phyloP scores from a whole-genome alignment of 1,139 yeast species.

The Hemisphaericaspora xylanilytica region DNA sequence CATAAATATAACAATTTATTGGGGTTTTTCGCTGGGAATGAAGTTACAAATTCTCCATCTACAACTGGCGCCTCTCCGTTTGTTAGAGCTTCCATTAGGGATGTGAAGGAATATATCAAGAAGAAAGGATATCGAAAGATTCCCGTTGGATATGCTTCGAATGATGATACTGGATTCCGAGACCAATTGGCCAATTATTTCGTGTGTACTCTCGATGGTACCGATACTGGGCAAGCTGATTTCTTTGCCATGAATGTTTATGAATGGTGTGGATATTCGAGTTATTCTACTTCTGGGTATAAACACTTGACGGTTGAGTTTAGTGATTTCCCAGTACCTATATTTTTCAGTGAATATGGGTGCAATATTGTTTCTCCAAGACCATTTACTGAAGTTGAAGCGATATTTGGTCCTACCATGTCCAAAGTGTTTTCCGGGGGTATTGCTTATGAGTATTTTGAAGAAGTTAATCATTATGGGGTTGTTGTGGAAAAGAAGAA shows the following conservation, averaged over 20 bases:
- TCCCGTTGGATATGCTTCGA: slow-evolving; percentile 63
- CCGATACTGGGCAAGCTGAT: slow-evolving; percentile 33
- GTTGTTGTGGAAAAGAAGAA: slow-evolving; percentile 27
- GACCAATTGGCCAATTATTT: slow-evolving; percentile 47
- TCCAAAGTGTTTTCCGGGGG: slow-evolving; percentile 44
- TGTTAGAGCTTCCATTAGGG: slow-evolving; percentile 62
- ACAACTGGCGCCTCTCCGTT: slow-evolving; percentile 57
- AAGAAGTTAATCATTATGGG: slow-evolving; percentile 36
- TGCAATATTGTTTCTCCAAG: slow-evolving; percentile 54
- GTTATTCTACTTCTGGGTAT: slow-evolving; percentile 55
- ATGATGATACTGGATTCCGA: slow-evolving; percentile 56
- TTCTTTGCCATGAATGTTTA: slow-evolving; percentile 62
- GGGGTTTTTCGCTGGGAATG: slow-evolving; percentile 64
- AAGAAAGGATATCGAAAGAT: slow-evolving; percentile 42
- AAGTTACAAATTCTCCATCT: slow-evolving; percentile 50
- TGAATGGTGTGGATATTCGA: slow-evolving; percentile 68
- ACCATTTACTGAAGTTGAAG: slow-evolving; percentile 52
- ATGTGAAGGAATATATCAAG: slow-evolving; percentile 49
- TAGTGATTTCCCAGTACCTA: slow-evolving; percentile 48
- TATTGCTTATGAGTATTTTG: slow-evolving; percentile 39
- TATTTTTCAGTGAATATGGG: slow-evolving; percentile 63
- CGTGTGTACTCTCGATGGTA: slow-evolving; percentile 33
- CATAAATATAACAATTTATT: slow-evolving; percentile 46
- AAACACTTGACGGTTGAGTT: slow-evolving; percentile 52
- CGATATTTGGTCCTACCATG: slow-evolving; percentile 36